These are phyloP conservation scores for Penicillium janthinellum DNA, from an alignment of 2,329 filamentous ascomycete genomes.

Conservation along the genomic window DNA sequence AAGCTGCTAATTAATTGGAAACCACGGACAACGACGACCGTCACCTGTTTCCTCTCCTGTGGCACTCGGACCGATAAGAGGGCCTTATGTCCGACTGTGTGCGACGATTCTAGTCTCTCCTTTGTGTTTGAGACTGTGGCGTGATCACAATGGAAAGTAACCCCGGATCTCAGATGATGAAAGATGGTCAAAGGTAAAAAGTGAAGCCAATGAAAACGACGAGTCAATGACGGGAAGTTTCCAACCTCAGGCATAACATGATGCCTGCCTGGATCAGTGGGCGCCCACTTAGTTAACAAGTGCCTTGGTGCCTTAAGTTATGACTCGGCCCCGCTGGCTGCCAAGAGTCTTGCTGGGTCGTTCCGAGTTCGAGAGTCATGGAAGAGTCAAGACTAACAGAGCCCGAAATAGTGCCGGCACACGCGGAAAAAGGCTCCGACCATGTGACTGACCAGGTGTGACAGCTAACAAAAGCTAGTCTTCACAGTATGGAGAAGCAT, in stretches of 20 bases:
- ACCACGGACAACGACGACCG: constrained; percentile 5
- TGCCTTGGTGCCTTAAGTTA: background rate
- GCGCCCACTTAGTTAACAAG: background rate
- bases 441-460: background rate
- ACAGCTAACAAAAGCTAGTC: background rate
- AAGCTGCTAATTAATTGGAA: constrained; percentile 18
- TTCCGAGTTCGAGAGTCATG: too few species aligned
- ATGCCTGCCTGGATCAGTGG: background rate
- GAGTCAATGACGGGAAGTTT: background rate
- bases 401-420: too few species aligned
- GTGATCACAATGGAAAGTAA: background rate
- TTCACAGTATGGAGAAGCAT: background rate
- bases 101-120: background rate
- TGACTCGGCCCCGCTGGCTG: background rate
- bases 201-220: background rate
- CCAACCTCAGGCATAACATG: background rate
- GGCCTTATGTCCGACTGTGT: background rate
- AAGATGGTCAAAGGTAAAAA: background rate
- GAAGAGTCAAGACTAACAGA: too few species aligned
- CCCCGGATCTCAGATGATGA: background rate
- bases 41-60: background rate
- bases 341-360: background rate
- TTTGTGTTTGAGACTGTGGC: background rate
- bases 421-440: too few species aligned
- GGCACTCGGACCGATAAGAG: constrained; percentile 3